A percentile compares a stretch with the other conserved stretches of the same genome.
Evolutionary conservation across 768 basidiomycete genomes (phyloP).

Genomic region (Chalciporus piperatus): DNA sequence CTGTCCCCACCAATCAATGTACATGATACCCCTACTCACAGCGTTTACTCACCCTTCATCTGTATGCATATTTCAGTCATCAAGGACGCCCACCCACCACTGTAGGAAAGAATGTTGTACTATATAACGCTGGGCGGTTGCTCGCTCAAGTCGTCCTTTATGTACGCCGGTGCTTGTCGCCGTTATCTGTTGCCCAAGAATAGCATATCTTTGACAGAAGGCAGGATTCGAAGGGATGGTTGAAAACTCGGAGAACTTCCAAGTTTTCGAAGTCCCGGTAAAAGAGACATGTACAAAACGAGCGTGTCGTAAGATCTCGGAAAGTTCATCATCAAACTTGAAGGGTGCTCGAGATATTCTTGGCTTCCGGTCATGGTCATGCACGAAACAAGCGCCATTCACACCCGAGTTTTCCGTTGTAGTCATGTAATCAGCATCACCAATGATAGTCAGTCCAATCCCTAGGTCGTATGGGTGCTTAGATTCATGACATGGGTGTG

Average conservation of each 20-base stretch:
- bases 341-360: no score
- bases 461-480: not conserved
- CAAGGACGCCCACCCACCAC: conserved; percentile 8
- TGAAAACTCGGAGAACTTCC: not conserved
- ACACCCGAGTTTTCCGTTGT: no score
- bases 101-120: conserved; percentile 18
- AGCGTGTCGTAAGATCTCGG: not conserved
- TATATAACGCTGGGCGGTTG: not conserved
- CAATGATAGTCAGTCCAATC: not conserved
- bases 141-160: not conserved
- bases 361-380: no score
- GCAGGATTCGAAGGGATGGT: not conserved
- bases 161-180: not conserved
- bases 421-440: no score
- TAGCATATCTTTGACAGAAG: not conserved
- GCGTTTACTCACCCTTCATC: conserved; percentile 22
- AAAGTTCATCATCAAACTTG: no score
- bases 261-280: not conserved
- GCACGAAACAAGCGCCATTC: no score
- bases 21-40: conserved; percentile 28
- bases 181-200: not conserved
- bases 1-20: conserved; percentile 18
- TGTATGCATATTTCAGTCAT: conserved; percentile 29
- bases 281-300: no score
- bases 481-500: conserved; percentile 27